Conservation (phyloP, 495 filamentous ascomycete genomes). For the Tuber calosporum region DNA sequence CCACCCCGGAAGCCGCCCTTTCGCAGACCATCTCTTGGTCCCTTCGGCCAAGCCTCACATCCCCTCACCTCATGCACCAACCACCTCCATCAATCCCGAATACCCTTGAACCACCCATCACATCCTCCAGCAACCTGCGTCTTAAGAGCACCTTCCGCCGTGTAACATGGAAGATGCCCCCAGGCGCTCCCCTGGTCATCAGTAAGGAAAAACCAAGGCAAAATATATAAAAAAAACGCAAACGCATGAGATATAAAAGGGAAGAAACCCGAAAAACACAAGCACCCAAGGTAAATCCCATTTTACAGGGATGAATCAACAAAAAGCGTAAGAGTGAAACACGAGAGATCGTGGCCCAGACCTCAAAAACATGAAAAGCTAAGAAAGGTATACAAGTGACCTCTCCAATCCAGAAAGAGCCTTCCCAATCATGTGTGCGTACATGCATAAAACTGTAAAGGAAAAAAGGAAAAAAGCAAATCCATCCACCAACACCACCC, state of each 20-base stretch:
- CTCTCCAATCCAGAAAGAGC: conserved; percentile 2
- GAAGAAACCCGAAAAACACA: conserved; percentile 40
- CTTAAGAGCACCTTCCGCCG: not conserved
- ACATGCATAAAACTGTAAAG: not conserved
- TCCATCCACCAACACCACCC: conserved; percentile 27
- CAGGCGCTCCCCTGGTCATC: conserved; percentile 1
- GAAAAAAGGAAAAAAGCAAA: conserved; percentile 14
- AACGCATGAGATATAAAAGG: conserved; percentile 19
- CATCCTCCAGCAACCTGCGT: not conserved
- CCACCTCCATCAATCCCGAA: conserved; percentile 3
- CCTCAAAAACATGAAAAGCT: not conserved
- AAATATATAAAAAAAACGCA: no score
- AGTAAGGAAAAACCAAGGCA: no score
- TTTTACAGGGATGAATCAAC: conserved; percentile 20
- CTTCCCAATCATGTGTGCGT: not conserved
- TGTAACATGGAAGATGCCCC: not conserved
- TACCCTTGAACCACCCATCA: not conserved
- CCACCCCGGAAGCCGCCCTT: conserved; percentile 39
- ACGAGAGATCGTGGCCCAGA: not conserved
- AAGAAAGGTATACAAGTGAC: conserved; percentile 1
- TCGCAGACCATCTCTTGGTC: conserved; percentile 22
- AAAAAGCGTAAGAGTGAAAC: conserved; percentile 6
- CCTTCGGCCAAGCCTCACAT: not conserved
- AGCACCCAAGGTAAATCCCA: conserved; percentile 35
- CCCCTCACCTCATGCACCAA: conserved; percentile 10